Evolutionary conservation across 1,284 basidiomycete species (phyloP).

Genomic region (Coniferiporia weirii): DNA sequence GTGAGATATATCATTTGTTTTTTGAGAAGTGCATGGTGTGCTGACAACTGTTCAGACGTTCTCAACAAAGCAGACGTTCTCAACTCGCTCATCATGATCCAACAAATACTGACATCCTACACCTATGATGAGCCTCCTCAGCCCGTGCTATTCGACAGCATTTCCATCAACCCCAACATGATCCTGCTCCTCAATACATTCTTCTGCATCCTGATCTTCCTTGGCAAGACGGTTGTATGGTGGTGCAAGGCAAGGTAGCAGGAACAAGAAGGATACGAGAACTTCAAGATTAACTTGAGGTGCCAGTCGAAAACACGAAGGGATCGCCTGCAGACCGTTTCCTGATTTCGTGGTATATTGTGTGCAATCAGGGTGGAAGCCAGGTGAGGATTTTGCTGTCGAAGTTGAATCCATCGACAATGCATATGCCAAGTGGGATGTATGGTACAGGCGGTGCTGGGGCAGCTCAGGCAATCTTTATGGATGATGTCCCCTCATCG

Average conservation of each 20-base stretch:
- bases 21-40: neutral
- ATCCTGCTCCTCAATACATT: slow-evolving; percentile 98
- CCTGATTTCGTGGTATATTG: slow-evolving; percentile 97
- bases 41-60: slow-evolving; percentile 69
- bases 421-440: slow-evolving; percentile 90
- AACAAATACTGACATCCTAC: slow-evolving; percentile 99
- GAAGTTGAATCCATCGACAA: slow-evolving; percentile 97
- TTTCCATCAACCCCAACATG: slow-evolving; percentile 96
- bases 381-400: slow-evolving; percentile 96
- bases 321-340: slow-evolving; percentile 93
- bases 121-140: slow-evolving; percentile 88
- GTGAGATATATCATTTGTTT: slow-evolving; percentile 37
- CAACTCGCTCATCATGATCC: slow-evolving; percentile 99
- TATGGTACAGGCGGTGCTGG: slow-evolving; percentile 70
- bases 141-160: slow-evolving; percentile 94
- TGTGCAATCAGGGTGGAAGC: slow-evolving; percentile 95
- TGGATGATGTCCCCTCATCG: slow-evolving; percentile 99
- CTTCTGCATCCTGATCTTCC: slow-evolving; percentile 99
- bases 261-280: slow-evolving; percentile 98
- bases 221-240: slow-evolving; percentile 96
- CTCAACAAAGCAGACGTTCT: slow-evolving; percentile 98
- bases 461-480: slow-evolving; percentile 92
- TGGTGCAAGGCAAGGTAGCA: slow-evolving; percentile 99
- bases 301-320: slow-evolving; percentile 76
- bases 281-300: slow-evolving; percentile 94